Base-by-base conservation (phyloP, 1,284 basidiomycete genomes). In the Lignosus rhinocerotis region DNA sequence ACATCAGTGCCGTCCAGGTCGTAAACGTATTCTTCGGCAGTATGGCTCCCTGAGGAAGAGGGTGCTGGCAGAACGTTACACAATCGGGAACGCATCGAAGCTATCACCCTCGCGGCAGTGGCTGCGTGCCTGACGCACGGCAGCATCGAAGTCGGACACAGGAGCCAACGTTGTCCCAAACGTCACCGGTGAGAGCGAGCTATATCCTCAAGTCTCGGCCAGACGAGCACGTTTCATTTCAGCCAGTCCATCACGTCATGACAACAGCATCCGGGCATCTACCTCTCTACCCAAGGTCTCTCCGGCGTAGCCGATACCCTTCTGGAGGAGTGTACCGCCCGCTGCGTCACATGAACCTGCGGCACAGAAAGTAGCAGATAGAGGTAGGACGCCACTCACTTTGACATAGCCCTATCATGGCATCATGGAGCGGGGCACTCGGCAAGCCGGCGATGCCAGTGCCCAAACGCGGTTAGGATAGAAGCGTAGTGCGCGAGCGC, bases 401-500 rank as follows among this genome's bases (percentile, higher is more conserved):
- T 42, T 42, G 39, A 42, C 39, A 42, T 12, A 1, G 11, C 11
- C 14, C 39, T n/a, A 25, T 43, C 41, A 43, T 7, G 25, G 43
- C 38, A 41, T 46, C 39, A 50, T 31, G 34, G 50, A 31, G 54
- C 49, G 14, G 56, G 55, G 47, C 70, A 72, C 11, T 53, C 57
- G 43, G 60, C 64, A 14, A 46, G 50, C 16, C 57, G 60, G 45
- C 78, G 74, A 72, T 89, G 83, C 73, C 84, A 80, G 71, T 86
- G 79, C 58, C 82, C 72, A 66, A 89, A 79, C 42, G 78, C 79
- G 21, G 76, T 80, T 64, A 86, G 67, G 55, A 89, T 75, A 65
- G 83, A 82, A 45, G 73, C 70, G 74, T 92, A 94, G 71, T 94
- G 92, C 38, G 85, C 80, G 60, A 90, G 76, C 11, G 90, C 92